Evolutionary conservation across 306 rosid genomes (phyloP), one percentile per base, ranked within the genome.

Genomic region (Adenanthera pavonina): DNA sequence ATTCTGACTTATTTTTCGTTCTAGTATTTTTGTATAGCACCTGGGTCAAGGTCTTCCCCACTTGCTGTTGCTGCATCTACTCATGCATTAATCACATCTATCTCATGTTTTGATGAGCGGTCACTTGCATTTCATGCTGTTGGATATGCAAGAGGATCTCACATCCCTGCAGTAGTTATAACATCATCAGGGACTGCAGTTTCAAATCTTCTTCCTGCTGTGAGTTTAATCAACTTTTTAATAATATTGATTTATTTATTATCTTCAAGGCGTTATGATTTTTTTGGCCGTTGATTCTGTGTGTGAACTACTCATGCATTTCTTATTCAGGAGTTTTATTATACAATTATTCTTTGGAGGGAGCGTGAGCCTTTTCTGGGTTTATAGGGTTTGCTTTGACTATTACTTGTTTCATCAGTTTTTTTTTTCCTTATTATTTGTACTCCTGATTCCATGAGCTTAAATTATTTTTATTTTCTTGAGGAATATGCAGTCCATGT

Each of bases 111-210:
- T 67, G 99, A 95, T 78, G 99, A 95, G 80, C 97, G 99, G 60
- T 95, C 99, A 46, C 97, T 93, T 73, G 94, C 97, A 59, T 95
- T 91, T 90, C 99, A 95, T 82, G 99, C 99, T 43, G 90, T 95
- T 87, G 99, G 99, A 71, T 95, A 90, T 85, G 97, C 93, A 82
- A 91, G 91, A 89, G 99, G 99, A 81, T 95, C 93, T 86, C 91
- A 81, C 85, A 86, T 82, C 69, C 97, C 99, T 57, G 99, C 99
- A 16, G 97, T 93, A 51, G 88, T 95, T 83, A 89, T 95, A 86
- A 91, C 99, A 33, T 90, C 99, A 77, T 95, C 99, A 16, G 99
- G 99, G 83, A 93, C 99, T 77, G 99, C 99, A 44, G 97, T 90
- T 89, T 95, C 99, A 72, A 95, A 95, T 87, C 97, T 95, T 84